A percentile compares a stretch with the other conserved stretches of the same genome.
phyloP scores from a whole-genome alignment of 805 yeast species.

The Lipomyces yamadae region DNA sequence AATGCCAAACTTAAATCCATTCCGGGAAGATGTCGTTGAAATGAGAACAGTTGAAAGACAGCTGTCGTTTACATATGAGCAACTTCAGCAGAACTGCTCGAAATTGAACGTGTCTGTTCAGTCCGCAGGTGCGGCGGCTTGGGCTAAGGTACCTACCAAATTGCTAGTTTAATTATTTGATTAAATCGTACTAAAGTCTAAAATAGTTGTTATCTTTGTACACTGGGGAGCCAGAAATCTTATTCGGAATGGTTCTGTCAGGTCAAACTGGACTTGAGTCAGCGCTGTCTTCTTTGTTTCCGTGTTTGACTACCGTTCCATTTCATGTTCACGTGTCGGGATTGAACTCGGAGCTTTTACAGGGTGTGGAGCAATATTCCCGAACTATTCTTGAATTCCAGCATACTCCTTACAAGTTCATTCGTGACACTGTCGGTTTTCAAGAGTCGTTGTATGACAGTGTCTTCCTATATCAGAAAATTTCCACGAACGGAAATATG shows the following conservation, averaged over 20 bases:
- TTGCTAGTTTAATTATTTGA: neutral
- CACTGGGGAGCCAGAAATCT: slow-evolving; percentile 31
- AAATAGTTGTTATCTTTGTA: slow-evolving; percentile 26
- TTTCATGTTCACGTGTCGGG: slow-evolving; percentile 28
- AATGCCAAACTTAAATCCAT: slow-evolving; percentile 32
- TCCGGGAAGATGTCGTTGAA: neutral
- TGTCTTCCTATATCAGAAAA: slow-evolving; percentile 33
- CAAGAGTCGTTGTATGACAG: slow-evolving; percentile 30
- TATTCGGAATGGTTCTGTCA: slow-evolving; percentile 36
- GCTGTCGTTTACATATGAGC: neutral
- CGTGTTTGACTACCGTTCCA: slow-evolving; percentile 38
- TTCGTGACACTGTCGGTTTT: slow-evolving; percentile 15
- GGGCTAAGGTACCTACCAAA: slow-evolving; percentile 27
- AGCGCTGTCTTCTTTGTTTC: slow-evolving; percentile 24
- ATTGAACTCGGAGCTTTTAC: slow-evolving; percentile 21
- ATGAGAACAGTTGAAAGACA: neutral
- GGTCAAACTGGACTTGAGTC: slow-evolving; percentile 30
- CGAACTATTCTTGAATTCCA: slow-evolving; percentile 23
- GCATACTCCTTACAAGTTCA: slow-evolving; percentile 30
- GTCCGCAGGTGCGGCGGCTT: slow-evolving; percentile 33
- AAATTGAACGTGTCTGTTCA: slow-evolving; percentile 21
- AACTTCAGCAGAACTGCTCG: slow-evolving; percentile 5
- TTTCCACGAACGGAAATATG: neutral
- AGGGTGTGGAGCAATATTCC: slow-evolving; percentile 9
- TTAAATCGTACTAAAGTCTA: neutral